A percentile compares a stretch with the other conserved stretches of the same genome.
Evolutionary conservation across 116 monocot species (phyloP).

Genomic region (Iris pallida): DNA sequence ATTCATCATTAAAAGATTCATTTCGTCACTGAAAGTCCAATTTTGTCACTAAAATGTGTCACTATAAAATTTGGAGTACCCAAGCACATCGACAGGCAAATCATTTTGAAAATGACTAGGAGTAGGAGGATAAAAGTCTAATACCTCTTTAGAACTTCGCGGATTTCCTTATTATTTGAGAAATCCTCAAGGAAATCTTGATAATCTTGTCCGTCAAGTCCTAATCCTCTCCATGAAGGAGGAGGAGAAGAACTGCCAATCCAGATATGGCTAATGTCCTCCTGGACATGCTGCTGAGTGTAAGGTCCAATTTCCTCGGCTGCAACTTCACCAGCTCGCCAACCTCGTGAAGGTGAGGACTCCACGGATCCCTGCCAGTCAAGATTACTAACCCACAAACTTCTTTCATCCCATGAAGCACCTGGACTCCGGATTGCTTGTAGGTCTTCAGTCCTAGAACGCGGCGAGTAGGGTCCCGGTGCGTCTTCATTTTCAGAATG

Average conservation of each 20-base stretch:
- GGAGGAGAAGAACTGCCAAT: constrained; percentile 11
- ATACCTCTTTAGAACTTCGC: constrained; percentile 62
- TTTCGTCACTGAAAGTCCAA: neutral
- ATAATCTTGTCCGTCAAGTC: neutral
- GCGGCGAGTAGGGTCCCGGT: neutral
- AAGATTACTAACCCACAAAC: constrained; percentile 23
- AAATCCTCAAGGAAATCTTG: constrained; percentile 26
- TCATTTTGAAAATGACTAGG: neutral
- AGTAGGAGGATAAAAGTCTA: neutral
- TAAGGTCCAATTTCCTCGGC: constrained; percentile 15
- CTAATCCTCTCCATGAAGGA: constrained; percentile 25
- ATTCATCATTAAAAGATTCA: neutral
- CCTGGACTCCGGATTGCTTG: constrained; percentile 25
- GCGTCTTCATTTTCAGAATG: neutral
- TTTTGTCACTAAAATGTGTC: neutral
- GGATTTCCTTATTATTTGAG: constrained; percentile 51
- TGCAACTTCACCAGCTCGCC: constrained; percentile 18
- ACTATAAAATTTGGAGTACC: neutral
- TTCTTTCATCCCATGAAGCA: constrained; percentile 46
- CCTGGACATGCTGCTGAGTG: constrained; percentile 1
- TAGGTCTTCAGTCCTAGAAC: neutral
- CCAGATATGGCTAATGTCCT: constrained; percentile 16
- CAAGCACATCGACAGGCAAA: neutral
- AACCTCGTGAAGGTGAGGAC: constrained; percentile 6
- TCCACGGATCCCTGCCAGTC: constrained; percentile 35